A percentile compares a stretch with the other conserved stretches of the same genome.
phyloP scores from a whole-genome alignment of 192 early-diverging fungal genomes.

The Coemansia sp. region DNA sequence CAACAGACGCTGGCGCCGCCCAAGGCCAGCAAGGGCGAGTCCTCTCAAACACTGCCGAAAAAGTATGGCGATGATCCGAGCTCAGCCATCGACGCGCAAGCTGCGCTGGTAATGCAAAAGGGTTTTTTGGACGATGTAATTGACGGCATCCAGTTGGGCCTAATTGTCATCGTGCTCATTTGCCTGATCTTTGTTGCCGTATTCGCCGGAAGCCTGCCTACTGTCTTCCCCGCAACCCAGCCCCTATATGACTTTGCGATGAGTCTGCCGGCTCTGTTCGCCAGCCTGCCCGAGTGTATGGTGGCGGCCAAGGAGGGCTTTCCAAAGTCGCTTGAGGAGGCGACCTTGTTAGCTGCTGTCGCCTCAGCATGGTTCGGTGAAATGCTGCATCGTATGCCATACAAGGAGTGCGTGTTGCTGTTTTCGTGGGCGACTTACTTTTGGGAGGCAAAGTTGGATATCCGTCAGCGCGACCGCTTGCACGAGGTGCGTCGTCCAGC shows the following conservation, averaged over 20 bases:
- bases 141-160: constrained; percentile 50
- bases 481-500: constrained; percentile 69
- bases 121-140: constrained; percentile 56
- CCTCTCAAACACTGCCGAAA: constrained; percentile 1
- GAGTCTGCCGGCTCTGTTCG: constrained; percentile 18
- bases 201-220: constrained; percentile 39
- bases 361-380: constrained; percentile 15
- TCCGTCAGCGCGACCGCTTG: constrained; percentile 76
- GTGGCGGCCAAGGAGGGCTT: constrained; percentile 1
- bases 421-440: constrained; percentile 72
- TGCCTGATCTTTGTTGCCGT: constrained; percentile 35
- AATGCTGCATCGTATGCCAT: constrained; percentile 58
- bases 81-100: constrained; percentile 47
- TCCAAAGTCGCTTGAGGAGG: constrained; percentile 33
- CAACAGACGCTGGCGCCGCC: constrained; percentile 1
- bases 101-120: constrained; percentile 51
- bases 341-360: not conserved
- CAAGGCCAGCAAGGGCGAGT: constrained; percentile 11
- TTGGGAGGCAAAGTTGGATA: constrained; percentile 83
- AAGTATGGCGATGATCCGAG: constrained; percentile 35
- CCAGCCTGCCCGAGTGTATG: constrained; percentile 27
- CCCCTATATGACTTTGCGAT: constrained; percentile 38
- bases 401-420: constrained; percentile 77
- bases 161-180: constrained; percentile 35
- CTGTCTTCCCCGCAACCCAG: constrained; percentile 41